These are phyloP conservation scores for Boletus rufocinnamomeus DNA, from an alignment of 768 basidiomycete species.

Conservation along the genomic window DNA sequence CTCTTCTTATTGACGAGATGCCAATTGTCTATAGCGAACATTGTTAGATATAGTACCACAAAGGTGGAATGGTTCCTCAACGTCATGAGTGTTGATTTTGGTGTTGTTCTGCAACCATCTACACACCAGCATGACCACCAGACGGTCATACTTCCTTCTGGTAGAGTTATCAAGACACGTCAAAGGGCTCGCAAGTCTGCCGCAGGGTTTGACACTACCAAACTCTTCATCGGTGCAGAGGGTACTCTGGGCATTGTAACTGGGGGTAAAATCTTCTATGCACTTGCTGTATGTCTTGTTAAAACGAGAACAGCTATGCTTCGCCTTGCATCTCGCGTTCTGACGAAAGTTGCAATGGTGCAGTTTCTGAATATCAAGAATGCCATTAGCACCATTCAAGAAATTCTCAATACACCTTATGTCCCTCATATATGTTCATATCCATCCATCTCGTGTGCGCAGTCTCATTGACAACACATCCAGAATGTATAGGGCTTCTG, in stretches of 20 bases:
- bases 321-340: slow-evolving; percentile 75
- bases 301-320: slow-evolving; percentile 60
- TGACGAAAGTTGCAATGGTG: slow-evolving; percentile 85
- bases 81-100: slow-evolving; percentile 46
- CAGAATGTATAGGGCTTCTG: slow-evolving; percentile 87
- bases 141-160: slow-evolving; percentile 84
- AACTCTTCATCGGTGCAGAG: slow-evolving; percentile 88
- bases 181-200: slow-evolving; percentile 79
- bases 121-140: slow-evolving; percentile 25
- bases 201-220: slow-evolving; percentile 85
- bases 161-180: slow-evolving; percentile 87
- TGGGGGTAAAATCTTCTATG: slow-evolving; percentile 50
- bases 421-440: slow-evolving; percentile 73
- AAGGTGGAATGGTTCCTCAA: slow-evolving; percentile 89
- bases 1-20: not conserved
- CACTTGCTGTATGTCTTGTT: not conserved
- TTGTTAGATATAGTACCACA: slow-evolving; percentile 87
- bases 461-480: not conserved
- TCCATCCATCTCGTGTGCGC: not conserved
- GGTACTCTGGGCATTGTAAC: slow-evolving; percentile 91
- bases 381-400: slow-evolving; percentile 81
- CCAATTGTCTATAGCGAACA: slow-evolving; percentile 53
- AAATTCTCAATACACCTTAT: slow-evolving; percentile 67
- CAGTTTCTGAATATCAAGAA: slow-evolving; percentile 79
- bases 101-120: not conserved